These are phyloP conservation scores for Phytophthora pistaciae DNA, from an alignment of 352 stramenopile species.

Conservation along the genomic window DNA sequence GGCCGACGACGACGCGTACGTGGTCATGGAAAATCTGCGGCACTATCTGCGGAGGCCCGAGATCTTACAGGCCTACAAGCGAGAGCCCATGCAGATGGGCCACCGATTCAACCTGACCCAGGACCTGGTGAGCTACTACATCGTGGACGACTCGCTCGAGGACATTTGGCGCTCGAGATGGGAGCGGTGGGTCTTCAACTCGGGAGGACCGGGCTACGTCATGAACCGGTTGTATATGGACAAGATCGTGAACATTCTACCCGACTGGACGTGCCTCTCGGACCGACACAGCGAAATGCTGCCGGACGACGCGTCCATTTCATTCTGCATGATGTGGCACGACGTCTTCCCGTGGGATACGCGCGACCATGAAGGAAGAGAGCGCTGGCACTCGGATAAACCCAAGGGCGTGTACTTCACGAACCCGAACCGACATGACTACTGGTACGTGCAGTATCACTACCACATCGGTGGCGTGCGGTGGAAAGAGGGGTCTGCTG, in stretches of 20 bases:
- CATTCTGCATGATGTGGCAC: slow-evolving; percentile 90
- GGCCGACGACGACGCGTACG: slow-evolving; percentile 83
- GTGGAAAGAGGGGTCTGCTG: slow-evolving; percentile 53
- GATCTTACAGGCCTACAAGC: slow-evolving; percentile 62
- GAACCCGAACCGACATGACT: slow-evolving; percentile 56
- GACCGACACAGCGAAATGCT: slow-evolving; percentile 77
- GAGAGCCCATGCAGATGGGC: slow-evolving; percentile 82
- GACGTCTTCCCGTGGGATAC: slow-evolving; percentile 79
- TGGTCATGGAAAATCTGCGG: slow-evolving; percentile 83
- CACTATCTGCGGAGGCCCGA: slow-evolving; percentile 69
- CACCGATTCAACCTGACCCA: slow-evolving; percentile 83
- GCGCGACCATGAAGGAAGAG: slow-evolving; percentile 67
- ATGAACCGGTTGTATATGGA: slow-evolving; percentile 85
- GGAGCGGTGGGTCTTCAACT: slow-evolving; percentile 86
- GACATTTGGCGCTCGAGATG: slow-evolving; percentile 62
- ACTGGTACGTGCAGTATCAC: slow-evolving; percentile 85
- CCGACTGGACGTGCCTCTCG: slow-evolving; percentile 68
- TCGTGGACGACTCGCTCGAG: slow-evolving; percentile 71
- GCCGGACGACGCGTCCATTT: slow-evolving; percentile 81
- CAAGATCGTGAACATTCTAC: slow-evolving; percentile 67
- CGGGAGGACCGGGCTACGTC: slow-evolving; percentile 74
- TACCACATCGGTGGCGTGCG: slow-evolving; percentile 71
- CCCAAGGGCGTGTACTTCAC: slow-evolving; percentile 75
- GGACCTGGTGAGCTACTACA: slow-evolving; percentile 80
- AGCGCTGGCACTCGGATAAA: slow-evolving; percentile 83